Base-by-base conservation (phyloP, 106 monocot genomes). In the Dactylorhiza incarnata region DNA sequence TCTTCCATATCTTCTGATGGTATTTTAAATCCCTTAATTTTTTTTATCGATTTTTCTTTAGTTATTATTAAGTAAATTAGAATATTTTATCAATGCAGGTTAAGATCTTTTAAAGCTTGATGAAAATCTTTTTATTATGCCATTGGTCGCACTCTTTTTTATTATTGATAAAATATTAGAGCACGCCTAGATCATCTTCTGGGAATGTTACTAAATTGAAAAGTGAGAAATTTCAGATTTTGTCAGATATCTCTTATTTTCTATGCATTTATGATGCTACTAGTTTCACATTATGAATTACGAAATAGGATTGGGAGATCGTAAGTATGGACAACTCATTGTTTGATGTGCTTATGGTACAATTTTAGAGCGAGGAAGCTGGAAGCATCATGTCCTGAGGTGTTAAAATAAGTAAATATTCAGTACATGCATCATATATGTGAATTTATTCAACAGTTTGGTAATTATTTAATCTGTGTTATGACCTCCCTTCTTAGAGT, bases 1-100 rank as follows among this genome's bases (percentile, higher is more conserved):
- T 47, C 78, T 15, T 5, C 51, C 47, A 62, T 11, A 15, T 50
- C 69, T 5, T 54, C 26, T 78, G 58, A 81, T 77, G 83, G 82
- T 84, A 83, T 59, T 58, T 10, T 37, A 13, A 37, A 49, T 13
- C 25, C 16, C 14, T 71, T 48, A 2, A 6, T 13, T 65, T 12
- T 73, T 49, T 5, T 1, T 49, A 23, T 10, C 7, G 9, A 46
- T 71, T 19, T 48, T 19, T 46, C 48, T 71, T 49, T 11, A 29
- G 19, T 25, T 73, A 50, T n/a, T 25, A 25, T 49, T 23, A 24
- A 73, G 51, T 25, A 24, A 3, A 51, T 49, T 73, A 17, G 12
- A 15, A 73, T 51, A 17, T n/a, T 73, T 73, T 73, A 8, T 73
- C 25, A 2, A 65, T 26, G 19, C 24, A 65, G 12, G 29, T 65